phyloP scores from a whole-genome alignment of 257 asterid genomes.

The Plectranthus barbatus region DNA sequence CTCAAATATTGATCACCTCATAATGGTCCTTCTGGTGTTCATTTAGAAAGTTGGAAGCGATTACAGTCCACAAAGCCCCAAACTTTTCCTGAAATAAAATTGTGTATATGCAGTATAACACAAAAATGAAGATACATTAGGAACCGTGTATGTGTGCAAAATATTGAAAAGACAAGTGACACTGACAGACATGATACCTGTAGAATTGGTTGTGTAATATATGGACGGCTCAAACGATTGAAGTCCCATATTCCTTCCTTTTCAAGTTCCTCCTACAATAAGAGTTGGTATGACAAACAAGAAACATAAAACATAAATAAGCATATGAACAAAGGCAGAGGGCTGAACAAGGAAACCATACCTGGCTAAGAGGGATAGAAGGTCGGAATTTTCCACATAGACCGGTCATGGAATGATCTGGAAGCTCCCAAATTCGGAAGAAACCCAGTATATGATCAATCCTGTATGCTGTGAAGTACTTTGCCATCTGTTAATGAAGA shows the following conservation, averaged over 20 bases:
- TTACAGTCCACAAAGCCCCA: conserved; percentile 71
- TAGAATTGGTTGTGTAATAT: conserved; percentile 43
- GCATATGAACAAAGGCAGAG: not conserved
- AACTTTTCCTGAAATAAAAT: conserved; percentile 64
- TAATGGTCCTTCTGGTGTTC: conserved; percentile 65
- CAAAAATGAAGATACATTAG: not conserved
- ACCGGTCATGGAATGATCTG: conserved; percentile 93
- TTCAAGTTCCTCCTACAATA: conserved; percentile 83
- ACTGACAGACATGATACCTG: conserved; percentile 31
- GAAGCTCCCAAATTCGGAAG: conserved; percentile 98
- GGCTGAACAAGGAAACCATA: conserved; percentile 7
- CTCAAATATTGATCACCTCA: conserved; percentile 45
- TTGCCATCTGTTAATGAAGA: conserved; percentile 63
- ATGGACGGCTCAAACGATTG: conserved; percentile 75
- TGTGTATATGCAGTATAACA: conserved; percentile 5
- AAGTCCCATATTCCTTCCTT: conserved; percentile 95
- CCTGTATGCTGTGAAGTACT: conserved; percentile 94
- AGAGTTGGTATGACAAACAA: not conserved
- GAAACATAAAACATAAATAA: not conserved
- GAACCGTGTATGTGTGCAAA: not conserved
- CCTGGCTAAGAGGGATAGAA: conserved; percentile 89
- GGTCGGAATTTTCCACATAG: conserved; percentile 96
- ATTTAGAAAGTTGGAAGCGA: conserved; percentile 69
- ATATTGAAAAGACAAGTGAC: not conserved
- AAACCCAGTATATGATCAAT: conserved; percentile 93